A percentile compares a stretch with the other conserved stretches of the same genome.
These are phyloP conservation scores for Cardiospermum halicacabum DNA, from an alignment of 345 rosid genomes.

Conservation along the genomic window DNA sequence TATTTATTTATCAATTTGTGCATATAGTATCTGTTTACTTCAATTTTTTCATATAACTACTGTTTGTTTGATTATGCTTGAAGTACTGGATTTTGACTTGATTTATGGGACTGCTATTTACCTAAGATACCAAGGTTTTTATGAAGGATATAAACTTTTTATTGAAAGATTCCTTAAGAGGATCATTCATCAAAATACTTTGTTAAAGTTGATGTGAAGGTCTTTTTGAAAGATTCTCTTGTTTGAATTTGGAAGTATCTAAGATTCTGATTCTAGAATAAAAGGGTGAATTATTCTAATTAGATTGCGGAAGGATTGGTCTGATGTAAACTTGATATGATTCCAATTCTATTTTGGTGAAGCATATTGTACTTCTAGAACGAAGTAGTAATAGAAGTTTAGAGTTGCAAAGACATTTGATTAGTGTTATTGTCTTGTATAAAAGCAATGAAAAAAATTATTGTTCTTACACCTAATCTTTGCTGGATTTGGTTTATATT, in stretches of 20 bases:
- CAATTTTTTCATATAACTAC: constrained; percentile 1
- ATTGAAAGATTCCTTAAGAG: constrained; percentile 21
- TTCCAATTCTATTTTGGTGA: constrained; percentile 12
- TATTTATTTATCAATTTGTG: constrained; percentile 4
- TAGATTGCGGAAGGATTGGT: constrained; percentile 26
- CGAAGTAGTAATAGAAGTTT: constrained; percentile 11
- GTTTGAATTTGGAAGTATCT: constrained; percentile 22
- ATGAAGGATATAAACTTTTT: constrained; percentile 12
- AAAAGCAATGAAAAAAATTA: background rate
- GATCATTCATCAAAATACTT: constrained; percentile 11
- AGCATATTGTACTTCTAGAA: constrained; percentile 11
- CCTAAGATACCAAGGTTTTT: constrained; percentile 2
- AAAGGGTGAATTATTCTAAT: constrained; percentile 22
- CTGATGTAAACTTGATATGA: constrained; percentile 15
- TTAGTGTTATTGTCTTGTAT: background rate
- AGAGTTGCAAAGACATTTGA: constrained; percentile 3
- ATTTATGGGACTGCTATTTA: constrained; percentile 3
- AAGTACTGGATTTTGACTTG: constrained; percentile 9
- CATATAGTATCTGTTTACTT: background rate
- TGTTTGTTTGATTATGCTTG: constrained; percentile 9
- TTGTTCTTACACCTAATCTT: constrained; percentile 3
- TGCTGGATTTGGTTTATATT: background rate
- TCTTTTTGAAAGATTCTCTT: constrained; percentile 23
- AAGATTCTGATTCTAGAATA: constrained; percentile 14
- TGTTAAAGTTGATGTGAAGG: constrained; percentile 23